Percentiles rank a stretch among this genome's conserved stretches.
phyloP scores from a whole-genome alignment of 2,329 filamentous ascomycete genomes.

The Fusarium tricinctum region DNA sequence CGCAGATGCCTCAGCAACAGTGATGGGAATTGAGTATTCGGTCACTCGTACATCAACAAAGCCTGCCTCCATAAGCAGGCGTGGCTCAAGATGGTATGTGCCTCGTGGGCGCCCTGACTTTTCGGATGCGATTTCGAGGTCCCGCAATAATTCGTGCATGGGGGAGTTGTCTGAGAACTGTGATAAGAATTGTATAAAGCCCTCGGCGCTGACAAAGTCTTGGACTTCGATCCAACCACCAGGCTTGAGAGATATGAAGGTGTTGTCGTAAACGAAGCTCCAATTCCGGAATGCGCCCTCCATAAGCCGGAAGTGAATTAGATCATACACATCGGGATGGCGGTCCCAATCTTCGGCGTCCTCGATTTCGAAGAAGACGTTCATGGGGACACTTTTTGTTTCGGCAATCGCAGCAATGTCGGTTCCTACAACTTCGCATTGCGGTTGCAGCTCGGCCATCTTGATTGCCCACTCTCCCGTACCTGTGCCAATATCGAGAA shows the following conservation, averaged over 20 bases:
- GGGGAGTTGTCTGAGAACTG: conserved; percentile 61
- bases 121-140: conserved; percentile 60
- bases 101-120: conserved; percentile 62
- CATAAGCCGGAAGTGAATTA: conserved; percentile 70
- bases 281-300: conserved; percentile 70
- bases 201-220: conserved; percentile 65
- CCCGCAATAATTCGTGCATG: conserved; percentile 59
- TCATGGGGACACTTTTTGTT: conserved; percentile 68
- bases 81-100: conserved; percentile 61
- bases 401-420: conserved; percentile 71
- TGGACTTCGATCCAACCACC: conserved; percentile 70
- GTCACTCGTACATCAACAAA: conserved; percentile 66
- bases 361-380: conserved; percentile 72
- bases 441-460: conserved; percentile 67
- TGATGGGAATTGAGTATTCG: conserved; percentile 65
- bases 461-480: conserved; percentile 67
- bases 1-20: conserved; percentile 59
- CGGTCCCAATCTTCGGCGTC: conserved; percentile 73
- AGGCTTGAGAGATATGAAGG: conserved; percentile 66
- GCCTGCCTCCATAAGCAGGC: conserved; percentile 62
- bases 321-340: conserved; percentile 65
- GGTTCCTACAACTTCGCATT: conserved; percentile 70
- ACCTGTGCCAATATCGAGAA: conserved; percentile 72
- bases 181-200: conserved; percentile 51
- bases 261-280: conserved; percentile 67